Conservation (phyloP, 352 stramenopile genomes). For the Phytophthora meadii region DNA sequence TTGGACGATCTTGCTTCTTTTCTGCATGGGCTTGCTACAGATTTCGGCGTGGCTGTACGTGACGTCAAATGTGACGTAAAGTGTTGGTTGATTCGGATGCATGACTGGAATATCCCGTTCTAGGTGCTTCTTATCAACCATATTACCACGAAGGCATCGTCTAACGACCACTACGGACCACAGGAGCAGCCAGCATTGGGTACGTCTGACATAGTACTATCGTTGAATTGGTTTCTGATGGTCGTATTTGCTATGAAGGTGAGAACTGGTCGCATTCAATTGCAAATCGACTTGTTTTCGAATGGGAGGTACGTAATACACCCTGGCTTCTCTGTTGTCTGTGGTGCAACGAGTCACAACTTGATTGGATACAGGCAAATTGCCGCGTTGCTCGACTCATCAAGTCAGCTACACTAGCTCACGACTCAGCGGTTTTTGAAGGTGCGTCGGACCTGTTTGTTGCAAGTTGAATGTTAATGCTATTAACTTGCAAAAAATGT, state of each 20-base stretch:
- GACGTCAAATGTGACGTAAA: neutral
- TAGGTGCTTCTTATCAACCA: slow-evolving; percentile 80
- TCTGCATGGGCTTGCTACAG: slow-evolving; percentile 64
- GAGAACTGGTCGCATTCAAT: slow-evolving; percentile 78
- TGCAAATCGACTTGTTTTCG: slow-evolving; percentile 64
- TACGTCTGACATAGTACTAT: slow-evolving; percentile 6
- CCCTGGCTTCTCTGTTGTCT: neutral
- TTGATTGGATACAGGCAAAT: slow-evolving; percentile 34
- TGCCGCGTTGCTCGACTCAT: slow-evolving; percentile 47
- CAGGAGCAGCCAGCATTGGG: slow-evolving; percentile 45
- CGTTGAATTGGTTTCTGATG: neutral
- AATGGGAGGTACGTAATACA: slow-evolving; percentile 62
- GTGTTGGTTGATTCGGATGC: neutral
- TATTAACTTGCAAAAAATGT: neutral
- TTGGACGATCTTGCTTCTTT: slow-evolving; percentile 79
- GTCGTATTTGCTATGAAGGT: slow-evolving; percentile 34
- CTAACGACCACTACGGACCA: slow-evolving; percentile 12
- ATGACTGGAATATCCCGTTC: too few species aligned
- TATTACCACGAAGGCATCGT: slow-evolving; percentile 62
- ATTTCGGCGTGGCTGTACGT: slow-evolving; percentile 65
- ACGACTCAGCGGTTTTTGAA: slow-evolving; percentile 49
- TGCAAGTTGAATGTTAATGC: too few species aligned
- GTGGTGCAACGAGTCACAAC: neutral
- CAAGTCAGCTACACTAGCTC: slow-evolving; percentile 58
- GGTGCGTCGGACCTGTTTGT: slow-evolving; percentile 26